Evolutionary conservation across 192 early-diverging fungal genomes (phyloP).

Genomic region (Chytriomyces confervae): DNA sequence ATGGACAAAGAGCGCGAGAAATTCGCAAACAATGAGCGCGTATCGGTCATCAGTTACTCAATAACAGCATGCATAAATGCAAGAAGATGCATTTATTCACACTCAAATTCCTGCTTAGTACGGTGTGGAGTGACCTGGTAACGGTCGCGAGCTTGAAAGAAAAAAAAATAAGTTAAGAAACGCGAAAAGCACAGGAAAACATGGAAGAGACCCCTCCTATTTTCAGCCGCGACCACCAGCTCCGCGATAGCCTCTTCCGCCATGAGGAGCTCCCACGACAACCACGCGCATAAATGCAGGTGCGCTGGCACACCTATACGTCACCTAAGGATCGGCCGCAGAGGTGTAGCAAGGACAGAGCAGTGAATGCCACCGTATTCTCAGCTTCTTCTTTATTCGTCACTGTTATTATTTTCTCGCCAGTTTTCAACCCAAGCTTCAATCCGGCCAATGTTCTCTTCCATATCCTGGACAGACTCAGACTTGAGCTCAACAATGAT

Average conservation of each 20-base stretch:
- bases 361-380: background rate
- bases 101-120: too few relatives aligned
- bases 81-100: too few relatives aligned
- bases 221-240: constrained; percentile 32
- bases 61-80: too few relatives aligned
- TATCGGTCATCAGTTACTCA: too few relatives aligned
- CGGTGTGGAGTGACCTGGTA: too few relatives aligned
- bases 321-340: constrained; percentile 58
- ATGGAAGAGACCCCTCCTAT: constrained; percentile 24
- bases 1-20: too few relatives aligned
- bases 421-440: constrained; percentile 16
- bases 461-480: constrained; percentile 88
- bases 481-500: constrained; percentile 82
- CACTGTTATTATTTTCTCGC: constrained; percentile 17
- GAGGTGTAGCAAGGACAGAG: background rate
- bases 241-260: constrained; percentile 52
- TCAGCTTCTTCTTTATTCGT: background rate
- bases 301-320: constrained; percentile 90
- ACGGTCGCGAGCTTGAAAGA: too few relatives aligned
- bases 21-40: too few relatives aligned
- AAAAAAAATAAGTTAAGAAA: too few relatives aligned
- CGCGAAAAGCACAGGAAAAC: background rate
- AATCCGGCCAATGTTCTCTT: constrained; percentile 61
- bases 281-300: constrained; percentile 81
- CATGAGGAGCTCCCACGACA: constrained; percentile 74